Conservation (phyloP, 176 grass and related monocot genomes). For the Dactylis glomerata region DNA sequence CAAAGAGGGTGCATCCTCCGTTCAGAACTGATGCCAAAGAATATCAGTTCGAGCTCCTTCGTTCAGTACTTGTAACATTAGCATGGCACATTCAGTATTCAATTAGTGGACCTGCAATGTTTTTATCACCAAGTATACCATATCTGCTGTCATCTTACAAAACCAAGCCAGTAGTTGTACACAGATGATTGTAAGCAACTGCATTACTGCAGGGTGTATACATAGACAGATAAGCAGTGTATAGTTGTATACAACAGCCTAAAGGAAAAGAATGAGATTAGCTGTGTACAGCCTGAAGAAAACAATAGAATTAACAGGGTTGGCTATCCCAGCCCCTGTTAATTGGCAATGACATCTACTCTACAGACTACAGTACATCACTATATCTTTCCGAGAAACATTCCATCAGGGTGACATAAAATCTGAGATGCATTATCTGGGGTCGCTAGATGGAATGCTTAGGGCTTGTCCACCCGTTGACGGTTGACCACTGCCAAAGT, state of each 20-base stretch:
- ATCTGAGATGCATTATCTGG: not conserved
- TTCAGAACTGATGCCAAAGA: not conserved
- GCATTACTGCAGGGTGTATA: not conserved
- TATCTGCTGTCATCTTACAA: not conserved
- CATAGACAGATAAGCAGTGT: not conserved
- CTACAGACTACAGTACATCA: not conserved
- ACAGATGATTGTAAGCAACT: not conserved
- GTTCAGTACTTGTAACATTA: not conserved
- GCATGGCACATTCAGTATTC: not conserved
- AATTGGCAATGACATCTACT: not conserved
- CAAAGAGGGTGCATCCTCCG: too few relatives aligned
- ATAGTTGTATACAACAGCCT: not conserved
- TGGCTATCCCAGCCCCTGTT: not conserved
- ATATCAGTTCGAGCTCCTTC: constrained; percentile 1
- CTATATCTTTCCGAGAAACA: not conserved
- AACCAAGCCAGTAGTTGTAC: not conserved
- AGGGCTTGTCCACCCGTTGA: not conserved
- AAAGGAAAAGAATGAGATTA: not conserved
- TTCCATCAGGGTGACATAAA: not conserved
- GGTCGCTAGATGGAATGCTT: constrained; percentile 5
- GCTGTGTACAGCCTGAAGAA: not conserved
- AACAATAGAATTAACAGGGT: not conserved
- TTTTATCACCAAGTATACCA: not conserved
- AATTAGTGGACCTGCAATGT: not conserved
- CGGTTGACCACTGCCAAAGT: not conserved